phyloP scores from a whole-genome alignment of 2,329 filamentous ascomycete genomes.

The Blastomyces parvus region DNA sequence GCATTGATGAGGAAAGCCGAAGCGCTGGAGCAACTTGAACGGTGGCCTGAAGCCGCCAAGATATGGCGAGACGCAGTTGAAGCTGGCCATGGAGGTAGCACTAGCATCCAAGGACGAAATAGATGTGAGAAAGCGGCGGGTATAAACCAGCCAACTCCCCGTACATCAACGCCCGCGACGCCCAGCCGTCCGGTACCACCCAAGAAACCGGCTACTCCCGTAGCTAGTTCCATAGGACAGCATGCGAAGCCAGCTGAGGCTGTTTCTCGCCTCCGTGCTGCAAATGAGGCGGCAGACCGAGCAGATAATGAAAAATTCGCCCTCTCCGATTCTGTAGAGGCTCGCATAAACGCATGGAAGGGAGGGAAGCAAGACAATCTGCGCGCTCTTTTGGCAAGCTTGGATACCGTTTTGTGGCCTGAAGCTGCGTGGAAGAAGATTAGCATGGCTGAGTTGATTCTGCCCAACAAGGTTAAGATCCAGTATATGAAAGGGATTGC shows the following conservation, averaged over 20 bases:
- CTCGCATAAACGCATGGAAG: conserved; percentile 68
- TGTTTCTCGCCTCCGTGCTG: conserved; percentile 69
- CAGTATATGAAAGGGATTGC: conserved; percentile 98
- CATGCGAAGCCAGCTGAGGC: conserved; percentile 56
- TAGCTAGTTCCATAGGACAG: conserved; percentile 29
- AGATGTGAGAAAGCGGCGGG: conserved; percentile 82
- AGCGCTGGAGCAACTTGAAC: conserved; percentile 89
- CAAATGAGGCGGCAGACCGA: conserved; percentile 74
- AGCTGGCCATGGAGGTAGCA: conserved; percentile 72
- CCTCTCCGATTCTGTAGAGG: conserved; percentile 75
- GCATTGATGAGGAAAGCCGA: conserved; percentile 91
- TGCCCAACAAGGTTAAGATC: conserved; percentile 93
- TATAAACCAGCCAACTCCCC: conserved; percentile 46
- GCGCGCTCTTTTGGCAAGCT: conserved; percentile 71
- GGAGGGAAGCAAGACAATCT: conserved; percentile 89
- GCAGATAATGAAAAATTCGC: conserved; percentile 91
- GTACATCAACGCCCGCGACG: conserved; percentile 33
- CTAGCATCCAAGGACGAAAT: conserved; percentile 74
- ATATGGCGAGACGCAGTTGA: conserved; percentile 80
- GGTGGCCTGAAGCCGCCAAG: conserved; percentile 71
- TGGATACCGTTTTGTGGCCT: conserved; percentile 86
- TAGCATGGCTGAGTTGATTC: conserved; percentile 81
- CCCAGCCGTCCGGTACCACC: conserved; percentile 24
- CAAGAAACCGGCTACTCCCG: conserved; percentile 20
- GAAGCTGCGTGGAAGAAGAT: conserved; percentile 95